Conservation (phyloP, 169 alveolate species). For the Eimeria necatrix region DNA sequence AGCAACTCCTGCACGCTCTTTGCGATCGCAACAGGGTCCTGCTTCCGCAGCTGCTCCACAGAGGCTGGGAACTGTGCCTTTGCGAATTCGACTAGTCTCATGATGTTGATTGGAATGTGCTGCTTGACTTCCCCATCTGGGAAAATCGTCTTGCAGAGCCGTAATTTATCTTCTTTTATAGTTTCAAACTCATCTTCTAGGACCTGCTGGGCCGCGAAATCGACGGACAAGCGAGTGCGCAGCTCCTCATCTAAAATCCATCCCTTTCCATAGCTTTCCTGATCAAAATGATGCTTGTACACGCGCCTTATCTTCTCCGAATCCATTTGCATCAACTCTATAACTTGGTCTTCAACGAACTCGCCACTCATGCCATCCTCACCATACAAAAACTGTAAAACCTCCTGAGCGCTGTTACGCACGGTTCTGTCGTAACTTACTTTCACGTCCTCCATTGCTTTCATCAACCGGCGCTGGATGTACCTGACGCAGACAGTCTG, state of each 20-base stretch:
- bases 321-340: conserved; percentile 95
- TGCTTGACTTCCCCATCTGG: conserved; percentile 97
- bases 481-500: conserved; percentile 83
- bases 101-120: conserved; percentile 98
- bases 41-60: conserved; percentile 69
- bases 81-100: conserved; percentile 86
- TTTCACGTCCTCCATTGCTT: conserved; percentile 99
- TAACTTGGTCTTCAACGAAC: conserved; percentile 98
- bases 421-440: conserved; percentile 99
- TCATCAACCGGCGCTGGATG: conserved; percentile 99
- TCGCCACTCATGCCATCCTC: conserved; percentile 99
- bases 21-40: conserved; percentile 90
- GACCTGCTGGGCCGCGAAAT: conserved; percentile 88
- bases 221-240: conserved; percentile 85
- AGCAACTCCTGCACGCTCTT: conserved; percentile 88
- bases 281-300: conserved; percentile 88
- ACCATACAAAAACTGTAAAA: conserved; percentile 99
- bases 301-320: conserved; percentile 90
- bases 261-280: conserved; percentile 86
- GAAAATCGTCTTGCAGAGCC: conserved; percentile 89
- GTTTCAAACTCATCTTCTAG: conserved; percentile 80
- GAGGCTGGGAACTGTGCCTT: conserved; percentile 75
- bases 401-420: conserved; percentile 97
- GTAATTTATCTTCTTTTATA: conserved; percentile 51
- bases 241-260: conserved; percentile 88